Conservation (phyloP, 805 yeast species). For the Peterozyma xylosa region DNA sequence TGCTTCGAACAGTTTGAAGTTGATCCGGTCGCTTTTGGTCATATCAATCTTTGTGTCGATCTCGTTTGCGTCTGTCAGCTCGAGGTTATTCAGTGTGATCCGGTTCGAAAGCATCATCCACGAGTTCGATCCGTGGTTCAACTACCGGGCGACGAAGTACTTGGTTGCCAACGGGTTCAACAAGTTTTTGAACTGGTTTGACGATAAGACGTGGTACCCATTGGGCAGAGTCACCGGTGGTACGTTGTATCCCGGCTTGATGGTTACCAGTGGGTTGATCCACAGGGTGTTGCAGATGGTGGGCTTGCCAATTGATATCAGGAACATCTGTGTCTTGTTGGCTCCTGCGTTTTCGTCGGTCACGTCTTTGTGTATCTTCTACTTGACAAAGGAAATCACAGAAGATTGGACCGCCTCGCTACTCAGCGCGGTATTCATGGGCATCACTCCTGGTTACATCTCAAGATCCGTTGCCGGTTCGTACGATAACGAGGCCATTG, state of each 20-base stretch:
- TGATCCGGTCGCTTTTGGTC: constrained; percentile 38
- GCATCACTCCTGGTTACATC: constrained; percentile 97
- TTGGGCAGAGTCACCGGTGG: constrained; percentile 99
- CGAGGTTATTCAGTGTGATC: constrained; percentile 92
- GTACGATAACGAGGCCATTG: constrained; percentile 98
- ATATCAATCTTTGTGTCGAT: constrained; percentile 65
- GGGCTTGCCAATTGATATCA: constrained; percentile 83
- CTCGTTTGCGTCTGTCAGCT: constrained; percentile 87
- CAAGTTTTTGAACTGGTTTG: constrained; percentile 96
- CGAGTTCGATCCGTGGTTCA: constrained; percentile 97
- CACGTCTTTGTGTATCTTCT: constrained; percentile 85
- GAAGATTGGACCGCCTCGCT: constrained; percentile 73
- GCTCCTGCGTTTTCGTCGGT: constrained; percentile 96
- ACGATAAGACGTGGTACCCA: constrained; percentile 98
- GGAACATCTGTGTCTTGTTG: constrained; percentile 90
- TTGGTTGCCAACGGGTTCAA: constrained; percentile 77
- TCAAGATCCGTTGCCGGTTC: constrained; percentile 98
- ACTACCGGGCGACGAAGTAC: constrained; percentile 92
- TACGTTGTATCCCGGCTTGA: constrained; percentile 93
- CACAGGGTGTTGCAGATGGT: constrained; percentile 62
- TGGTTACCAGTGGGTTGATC: constrained; percentile 93
- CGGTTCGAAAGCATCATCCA: constrained; percentile 95
- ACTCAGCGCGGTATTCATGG: constrained; percentile 89
- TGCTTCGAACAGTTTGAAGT: constrained; percentile 8
- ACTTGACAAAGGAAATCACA: constrained; percentile 85